phyloP scores from a whole-genome alignment of 345 rosid species.

The Hypericum androsaemum region DNA sequence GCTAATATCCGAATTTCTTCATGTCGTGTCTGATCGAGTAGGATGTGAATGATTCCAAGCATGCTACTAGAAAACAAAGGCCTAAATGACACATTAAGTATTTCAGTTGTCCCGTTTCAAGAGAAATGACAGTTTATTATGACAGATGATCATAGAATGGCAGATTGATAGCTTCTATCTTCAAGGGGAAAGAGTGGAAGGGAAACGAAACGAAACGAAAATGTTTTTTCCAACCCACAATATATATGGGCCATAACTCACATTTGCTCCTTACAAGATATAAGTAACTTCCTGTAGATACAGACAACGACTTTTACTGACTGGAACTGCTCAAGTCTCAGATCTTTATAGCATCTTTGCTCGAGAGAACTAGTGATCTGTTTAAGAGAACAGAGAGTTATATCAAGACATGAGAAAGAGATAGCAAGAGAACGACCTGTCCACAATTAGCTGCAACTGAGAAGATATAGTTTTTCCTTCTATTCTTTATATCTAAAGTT shows the following conservation, averaged over 20 bases:
- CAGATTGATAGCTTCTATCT: slow-evolving; percentile 1
- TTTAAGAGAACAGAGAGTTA: slow-evolving; percentile 1
- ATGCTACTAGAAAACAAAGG: slow-evolving; percentile 70
- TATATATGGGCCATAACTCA: slow-evolving; percentile 8
- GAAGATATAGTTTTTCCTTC: too few species aligned
- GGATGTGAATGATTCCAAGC: slow-evolving; percentile 54
- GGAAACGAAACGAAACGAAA: not conserved
- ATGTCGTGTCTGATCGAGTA: slow-evolving; percentile 50
- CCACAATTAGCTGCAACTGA: not conserved
- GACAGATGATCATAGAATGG: too few species aligned
- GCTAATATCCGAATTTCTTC: slow-evolving; percentile 50
- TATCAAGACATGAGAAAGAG: not conserved
- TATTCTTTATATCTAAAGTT: too few species aligned
- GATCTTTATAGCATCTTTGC: slow-evolving; percentile 25
- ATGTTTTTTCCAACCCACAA: not conserved
- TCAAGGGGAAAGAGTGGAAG: not conserved
- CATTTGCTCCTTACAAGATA: slow-evolving; percentile 23
- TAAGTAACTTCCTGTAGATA: slow-evolving; percentile 21
- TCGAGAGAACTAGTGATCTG: slow-evolving; percentile 21
- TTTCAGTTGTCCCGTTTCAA: too few species aligned
- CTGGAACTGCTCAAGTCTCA: slow-evolving; percentile 21
- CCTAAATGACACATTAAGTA: slow-evolving; percentile 27
- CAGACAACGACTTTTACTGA: slow-evolving; percentile 19
- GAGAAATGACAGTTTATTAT: too few species aligned
- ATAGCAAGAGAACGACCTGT: not conserved